These are phyloP conservation scores for Earliella scabrosa DNA, from an alignment of 1,284 basidiomycete species.

Conservation along the genomic window DNA sequence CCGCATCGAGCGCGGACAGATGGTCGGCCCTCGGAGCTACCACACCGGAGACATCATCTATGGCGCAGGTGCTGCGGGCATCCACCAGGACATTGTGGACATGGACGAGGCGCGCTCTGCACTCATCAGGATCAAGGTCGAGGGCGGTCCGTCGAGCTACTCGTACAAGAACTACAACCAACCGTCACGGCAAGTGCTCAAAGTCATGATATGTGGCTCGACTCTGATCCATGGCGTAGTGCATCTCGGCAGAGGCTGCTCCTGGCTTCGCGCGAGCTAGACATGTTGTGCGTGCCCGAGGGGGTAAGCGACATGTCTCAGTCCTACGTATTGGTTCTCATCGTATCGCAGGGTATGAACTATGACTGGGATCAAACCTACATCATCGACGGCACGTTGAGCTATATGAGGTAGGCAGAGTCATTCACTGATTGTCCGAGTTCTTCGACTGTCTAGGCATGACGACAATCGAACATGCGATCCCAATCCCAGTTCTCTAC, in stretches of 20 bases:
- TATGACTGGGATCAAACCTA: constrained; percentile 78
- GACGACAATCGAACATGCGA: constrained; percentile 76
- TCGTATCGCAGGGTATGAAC: constrained; percentile 61
- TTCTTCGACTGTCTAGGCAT: constrained; percentile 61
- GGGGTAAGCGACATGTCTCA: constrained; percentile 45
- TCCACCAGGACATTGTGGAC: constrained; percentile 69
- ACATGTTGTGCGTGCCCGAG: constrained; percentile 75
- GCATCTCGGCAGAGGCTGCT: constrained; percentile 73
- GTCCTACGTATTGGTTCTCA: background rate
- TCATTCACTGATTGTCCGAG: no score
- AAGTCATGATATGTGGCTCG: no score
- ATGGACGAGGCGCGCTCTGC: constrained; percentile 66
- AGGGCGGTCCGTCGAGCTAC: constrained; percentile 68
- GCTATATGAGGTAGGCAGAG: no score
- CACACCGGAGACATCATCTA: constrained; percentile 71
- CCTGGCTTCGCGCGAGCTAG: constrained; percentile 59
- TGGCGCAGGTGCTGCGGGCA: constrained; percentile 52
- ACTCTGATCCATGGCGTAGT: constrained; percentile 35
- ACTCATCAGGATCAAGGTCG: constrained; percentile 66
- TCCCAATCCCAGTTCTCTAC: constrained; percentile 67
- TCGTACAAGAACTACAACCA: constrained; percentile 81
- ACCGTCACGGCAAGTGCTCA: constrained; percentile 58
- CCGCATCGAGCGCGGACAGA: constrained; percentile 67
- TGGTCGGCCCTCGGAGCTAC: constrained; percentile 72
- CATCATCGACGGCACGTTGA: constrained; percentile 64